Base-by-base conservation (phyloP, 108 stramenopile genomes). In the Cyclostephanos tholiformis region DNA sequence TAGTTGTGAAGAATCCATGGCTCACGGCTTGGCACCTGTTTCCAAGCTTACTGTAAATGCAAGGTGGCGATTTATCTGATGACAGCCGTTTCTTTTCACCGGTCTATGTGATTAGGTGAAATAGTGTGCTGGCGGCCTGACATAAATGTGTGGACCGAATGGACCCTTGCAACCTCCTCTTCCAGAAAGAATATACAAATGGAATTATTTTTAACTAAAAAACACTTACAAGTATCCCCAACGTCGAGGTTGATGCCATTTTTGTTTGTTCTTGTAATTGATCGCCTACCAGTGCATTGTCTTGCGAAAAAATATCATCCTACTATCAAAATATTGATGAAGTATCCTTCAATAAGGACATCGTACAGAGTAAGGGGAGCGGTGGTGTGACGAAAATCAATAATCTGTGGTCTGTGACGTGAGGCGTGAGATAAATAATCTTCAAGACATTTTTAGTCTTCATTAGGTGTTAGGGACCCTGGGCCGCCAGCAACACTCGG, bases 81-180 rank as follows among this genome's bases (percentile, higher is more conserved):
- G 53, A 53, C 4, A 27, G 53, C 53, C 25, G 26, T 55, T 55
- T 26, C 53, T 55, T 27, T 55, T 55, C 53, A 55, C 26, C 14
- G 26, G 23, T 55, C 26, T 1, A 55, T 55, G 53, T 2, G 53
- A 26, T 26, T 26, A 0, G 25, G 22, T 55, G 26, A 55, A 55
- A 12, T 10, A 26, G 25, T 26, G 8, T 13, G 9, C 53, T 55
- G 23, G 23, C 26, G 53, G 53, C n/a, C n/a, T n/a, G n/a, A n/a
- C 25, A 11, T 8, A 26, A 55, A 8, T 55, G 53, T 55, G 53
- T 5, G 9, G 23, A 27, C 53, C 23, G 9, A 27, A 55, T 8
- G 7, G 25, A 25, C 13, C 14, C 23, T 26, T 19, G 52, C 53
- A 2, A 4, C 26, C 53, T 27, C 26, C 53, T 55, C 53, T 55